phyloP scores from a whole-genome alignment of 73 alveolate genomes.

The Loxodes magnus region DNA sequence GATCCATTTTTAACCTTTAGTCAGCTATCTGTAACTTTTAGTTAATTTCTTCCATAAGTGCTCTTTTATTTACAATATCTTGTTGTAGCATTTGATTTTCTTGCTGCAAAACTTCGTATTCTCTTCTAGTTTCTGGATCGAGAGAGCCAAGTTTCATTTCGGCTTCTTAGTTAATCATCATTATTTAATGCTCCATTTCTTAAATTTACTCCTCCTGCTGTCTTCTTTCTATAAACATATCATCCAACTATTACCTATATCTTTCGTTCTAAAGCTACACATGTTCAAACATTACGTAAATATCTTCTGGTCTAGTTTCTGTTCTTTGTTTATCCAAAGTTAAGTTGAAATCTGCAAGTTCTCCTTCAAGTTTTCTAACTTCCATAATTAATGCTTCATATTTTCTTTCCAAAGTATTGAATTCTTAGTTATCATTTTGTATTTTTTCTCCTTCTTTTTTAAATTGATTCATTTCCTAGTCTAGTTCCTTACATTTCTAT shows the following conservation, averaged over 20 bases:
- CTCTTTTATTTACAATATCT: constrained; percentile 58
- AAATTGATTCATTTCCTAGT: constrained; percentile 71
- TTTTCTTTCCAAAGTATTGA: constrained; percentile 72
- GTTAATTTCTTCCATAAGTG: constrained; percentile 73
- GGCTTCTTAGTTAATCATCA: constrained; percentile 44
- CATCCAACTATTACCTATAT: constrained; percentile 75
- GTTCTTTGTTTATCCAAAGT: constrained; percentile 92
- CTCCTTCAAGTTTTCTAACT: constrained; percentile 94
- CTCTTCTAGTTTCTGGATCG: constrained; percentile 87
- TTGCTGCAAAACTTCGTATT: constrained; percentile 67
- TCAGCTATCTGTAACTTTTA: constrained; percentile 74
- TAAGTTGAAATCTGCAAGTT: constrained; percentile 93
- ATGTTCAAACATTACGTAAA: constrained; percentile 73
- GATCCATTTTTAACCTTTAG: constrained; percentile 65
- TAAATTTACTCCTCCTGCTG: constrained; percentile 69
- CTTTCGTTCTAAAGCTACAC: constrained; percentile 82
- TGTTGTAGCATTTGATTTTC: constrained; percentile 69
- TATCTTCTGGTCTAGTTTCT: constrained; percentile 90
- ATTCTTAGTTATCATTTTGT: constrained; percentile 70
- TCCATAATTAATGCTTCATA: constrained; percentile 89
- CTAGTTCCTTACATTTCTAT: constrained; percentile 58
- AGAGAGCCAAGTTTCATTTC: constrained; percentile 80
- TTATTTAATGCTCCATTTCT: constrained; percentile 62
- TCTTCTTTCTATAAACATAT: constrained; percentile 78
- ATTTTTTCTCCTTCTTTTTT: constrained; percentile 78